These are phyloP conservation scores for Ceratobasidium theobromae DNA, from an alignment of 1,284 basidiomycete genomes.

Conservation along the genomic window DNA sequence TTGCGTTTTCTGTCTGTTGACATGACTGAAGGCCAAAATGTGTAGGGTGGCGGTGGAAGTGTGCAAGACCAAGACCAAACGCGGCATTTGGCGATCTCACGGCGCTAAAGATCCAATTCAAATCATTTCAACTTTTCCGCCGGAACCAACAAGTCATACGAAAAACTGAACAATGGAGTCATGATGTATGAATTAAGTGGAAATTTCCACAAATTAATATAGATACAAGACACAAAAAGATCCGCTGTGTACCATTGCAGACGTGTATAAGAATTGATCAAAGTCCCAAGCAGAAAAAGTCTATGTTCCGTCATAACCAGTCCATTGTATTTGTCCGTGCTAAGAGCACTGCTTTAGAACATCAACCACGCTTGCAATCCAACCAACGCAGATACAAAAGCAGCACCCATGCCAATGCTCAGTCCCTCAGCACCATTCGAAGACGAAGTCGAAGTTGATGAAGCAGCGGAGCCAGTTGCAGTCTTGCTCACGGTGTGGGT, in stretches of 20 bases:
- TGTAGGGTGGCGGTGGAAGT: background rate
- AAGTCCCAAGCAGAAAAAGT: slow-evolving; percentile 3
- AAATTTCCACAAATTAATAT: background rate
- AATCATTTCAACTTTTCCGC: background rate
- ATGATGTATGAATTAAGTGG: background rate
- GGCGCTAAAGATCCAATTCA: too few species aligned
- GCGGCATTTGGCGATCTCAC: background rate
- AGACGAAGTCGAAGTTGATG: background rate
- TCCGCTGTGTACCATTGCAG: too few species aligned
- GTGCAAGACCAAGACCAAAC: background rate
- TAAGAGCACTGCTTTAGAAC: background rate
- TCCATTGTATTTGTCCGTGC: background rate
- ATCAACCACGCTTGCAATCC: slow-evolving; percentile 21
- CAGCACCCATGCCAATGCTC: slow-evolving; percentile 4
- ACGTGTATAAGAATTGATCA: background rate
- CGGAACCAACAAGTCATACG: background rate
- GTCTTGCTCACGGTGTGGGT: slow-evolving; percentile 45
- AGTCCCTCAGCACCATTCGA: slow-evolving; percentile 3
- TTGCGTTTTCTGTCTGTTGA: slow-evolving; percentile 54
- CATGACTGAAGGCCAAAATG: background rate
- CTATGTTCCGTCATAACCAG: background rate
- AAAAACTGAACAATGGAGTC: background rate
- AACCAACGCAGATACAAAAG: background rate
- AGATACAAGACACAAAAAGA: background rate
- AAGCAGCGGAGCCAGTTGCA: background rate